phyloP scores from a whole-genome alignment of 257 asterid species.

The Scutellaria barbata region DNA sequence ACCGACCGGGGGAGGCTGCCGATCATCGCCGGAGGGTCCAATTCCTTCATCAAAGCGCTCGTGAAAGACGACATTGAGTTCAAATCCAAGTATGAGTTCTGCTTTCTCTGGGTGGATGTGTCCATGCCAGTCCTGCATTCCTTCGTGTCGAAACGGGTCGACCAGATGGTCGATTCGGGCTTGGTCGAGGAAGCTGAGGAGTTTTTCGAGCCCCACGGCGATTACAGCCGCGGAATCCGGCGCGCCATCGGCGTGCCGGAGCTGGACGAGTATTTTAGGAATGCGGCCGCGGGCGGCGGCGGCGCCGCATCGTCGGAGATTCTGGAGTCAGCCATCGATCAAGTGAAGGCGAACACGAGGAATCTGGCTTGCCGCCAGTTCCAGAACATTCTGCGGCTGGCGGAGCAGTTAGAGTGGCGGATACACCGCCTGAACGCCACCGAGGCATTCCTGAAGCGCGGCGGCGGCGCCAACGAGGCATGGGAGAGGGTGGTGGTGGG shows the following conservation, averaged over 20 bases:
- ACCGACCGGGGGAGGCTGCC: slow-evolving; percentile 54
- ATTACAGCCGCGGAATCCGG: slow-evolving; percentile 62
- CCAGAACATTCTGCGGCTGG: slow-evolving; percentile 58
- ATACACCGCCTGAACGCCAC: slow-evolving; percentile 72
- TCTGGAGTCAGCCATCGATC: slow-evolving; percentile 52
- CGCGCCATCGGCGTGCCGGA: slow-evolving; percentile 85
- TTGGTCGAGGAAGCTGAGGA: slow-evolving; percentile 62
- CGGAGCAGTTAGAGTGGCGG: slow-evolving; percentile 49
- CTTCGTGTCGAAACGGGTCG: slow-evolving; percentile 64
- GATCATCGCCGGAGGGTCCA: slow-evolving; percentile 86
- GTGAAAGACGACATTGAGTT: slow-evolving; percentile 53
- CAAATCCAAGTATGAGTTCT: slow-evolving; percentile 57
- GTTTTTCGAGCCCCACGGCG: slow-evolving; percentile 55
- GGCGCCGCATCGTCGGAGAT: slow-evolving; percentile 9
- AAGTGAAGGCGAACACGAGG: slow-evolving; percentile 65
- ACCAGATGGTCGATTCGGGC: slow-evolving; percentile 66
- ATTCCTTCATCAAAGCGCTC: slow-evolving; percentile 66
- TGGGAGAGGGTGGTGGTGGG: slow-evolving; percentile 66
- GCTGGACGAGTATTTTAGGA: slow-evolving; percentile 55
- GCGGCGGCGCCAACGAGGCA: slow-evolving; percentile 51
- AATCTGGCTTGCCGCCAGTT: slow-evolving; percentile 57
- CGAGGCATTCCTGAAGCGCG: slow-evolving; percentile 60
- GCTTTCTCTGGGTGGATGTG: slow-evolving; percentile 77
- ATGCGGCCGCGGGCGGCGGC: not conserved
- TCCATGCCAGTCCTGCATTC: slow-evolving; percentile 49